phyloP scores from a whole-genome alignment of 1,284 basidiomycete genomes.

The Xerocomus minutiporus region DNA sequence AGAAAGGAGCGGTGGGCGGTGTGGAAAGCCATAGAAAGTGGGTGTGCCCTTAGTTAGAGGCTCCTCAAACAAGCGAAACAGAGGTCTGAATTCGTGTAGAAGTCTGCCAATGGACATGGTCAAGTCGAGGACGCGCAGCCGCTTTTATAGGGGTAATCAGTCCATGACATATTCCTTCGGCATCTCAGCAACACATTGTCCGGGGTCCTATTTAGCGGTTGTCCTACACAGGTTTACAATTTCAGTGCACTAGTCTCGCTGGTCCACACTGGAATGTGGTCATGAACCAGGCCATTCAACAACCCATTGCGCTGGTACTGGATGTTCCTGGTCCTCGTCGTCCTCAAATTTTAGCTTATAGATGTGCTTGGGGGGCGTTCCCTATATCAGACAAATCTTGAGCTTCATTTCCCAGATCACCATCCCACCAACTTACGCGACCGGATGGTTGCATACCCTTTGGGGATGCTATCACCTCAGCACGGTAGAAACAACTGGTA shows the following conservation, averaged over 20 bases:
- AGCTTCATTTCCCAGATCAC: slow-evolving; percentile 1
- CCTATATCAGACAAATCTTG: slow-evolving; percentile 13
- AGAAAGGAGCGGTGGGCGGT: slow-evolving; percentile 39
- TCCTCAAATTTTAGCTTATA: slow-evolving; percentile 82
- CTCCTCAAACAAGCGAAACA: slow-evolving; percentile 70
- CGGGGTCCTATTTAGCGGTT: slow-evolving; percentile 13
- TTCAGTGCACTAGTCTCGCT: not conserved
- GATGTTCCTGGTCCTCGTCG: slow-evolving; percentile 74
- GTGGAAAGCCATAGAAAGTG: slow-evolving; percentile 31
- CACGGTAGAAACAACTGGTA: slow-evolving; percentile 81
- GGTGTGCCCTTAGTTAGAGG: slow-evolving; percentile 46
- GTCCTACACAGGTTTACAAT: not conserved
- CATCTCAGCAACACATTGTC: not conserved
- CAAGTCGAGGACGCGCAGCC: not conserved
- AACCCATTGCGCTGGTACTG: slow-evolving; percentile 66
- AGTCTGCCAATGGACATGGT: slow-evolving; percentile 65
- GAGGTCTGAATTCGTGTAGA: slow-evolving; percentile 65
- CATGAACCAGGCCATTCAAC: slow-evolving; percentile 63
- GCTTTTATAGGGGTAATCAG: slow-evolving; percentile 15
- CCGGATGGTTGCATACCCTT: slow-evolving; percentile 47
- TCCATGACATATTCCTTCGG: slow-evolving; percentile 17
- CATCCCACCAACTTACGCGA: slow-evolving; percentile 41
- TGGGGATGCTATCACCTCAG: slow-evolving; percentile 68
- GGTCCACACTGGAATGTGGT: not conserved
- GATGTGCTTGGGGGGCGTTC: slow-evolving; percentile 42